A percentile compares a stretch with the other conserved stretches of the same genome.
phyloP scores from a whole-genome alignment of 192 early-diverging fungal genomes.

The Chytriomyces confervae region DNA sequence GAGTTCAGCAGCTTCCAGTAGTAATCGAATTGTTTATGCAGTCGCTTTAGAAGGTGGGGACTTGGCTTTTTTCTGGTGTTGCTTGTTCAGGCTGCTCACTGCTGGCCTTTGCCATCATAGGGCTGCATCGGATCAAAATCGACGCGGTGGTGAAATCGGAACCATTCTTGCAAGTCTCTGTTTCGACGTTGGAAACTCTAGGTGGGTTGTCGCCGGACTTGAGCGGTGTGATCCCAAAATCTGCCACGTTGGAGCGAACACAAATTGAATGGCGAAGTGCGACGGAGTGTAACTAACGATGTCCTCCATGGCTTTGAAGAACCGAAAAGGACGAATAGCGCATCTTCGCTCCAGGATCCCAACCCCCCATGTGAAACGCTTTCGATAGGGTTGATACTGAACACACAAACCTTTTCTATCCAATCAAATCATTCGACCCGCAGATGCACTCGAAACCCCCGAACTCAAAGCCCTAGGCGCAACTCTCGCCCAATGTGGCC shows the following conservation, averaged over 20 bases:
- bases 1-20: background rate
- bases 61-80: background rate
- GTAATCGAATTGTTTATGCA: conserved; percentile 44
- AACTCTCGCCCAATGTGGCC: conserved; percentile 9
- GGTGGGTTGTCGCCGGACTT: conserved; percentile 23
- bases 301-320: no score
- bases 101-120: conserved; percentile 36
- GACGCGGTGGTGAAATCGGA: conserved; percentile 49
- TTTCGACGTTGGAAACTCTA: conserved; percentile 49
- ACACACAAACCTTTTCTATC: background rate
- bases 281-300: no score
- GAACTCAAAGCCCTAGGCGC: background rate
- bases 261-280: background rate
- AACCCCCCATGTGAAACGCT: background rate
- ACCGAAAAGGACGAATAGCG: no score
- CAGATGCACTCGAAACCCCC: background rate
- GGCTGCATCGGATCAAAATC: conserved; percentile 65
- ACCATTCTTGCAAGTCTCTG: conserved; percentile 64
- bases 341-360: no score
- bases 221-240: background rate
- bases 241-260: background rate
- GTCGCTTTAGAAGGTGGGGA: conserved; percentile 70
- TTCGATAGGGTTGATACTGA: background rate
- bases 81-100: background rate
- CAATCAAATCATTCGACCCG: background rate